Conservation (phyloP, 345 rosid genomes). For the Linum tenue region DNA sequence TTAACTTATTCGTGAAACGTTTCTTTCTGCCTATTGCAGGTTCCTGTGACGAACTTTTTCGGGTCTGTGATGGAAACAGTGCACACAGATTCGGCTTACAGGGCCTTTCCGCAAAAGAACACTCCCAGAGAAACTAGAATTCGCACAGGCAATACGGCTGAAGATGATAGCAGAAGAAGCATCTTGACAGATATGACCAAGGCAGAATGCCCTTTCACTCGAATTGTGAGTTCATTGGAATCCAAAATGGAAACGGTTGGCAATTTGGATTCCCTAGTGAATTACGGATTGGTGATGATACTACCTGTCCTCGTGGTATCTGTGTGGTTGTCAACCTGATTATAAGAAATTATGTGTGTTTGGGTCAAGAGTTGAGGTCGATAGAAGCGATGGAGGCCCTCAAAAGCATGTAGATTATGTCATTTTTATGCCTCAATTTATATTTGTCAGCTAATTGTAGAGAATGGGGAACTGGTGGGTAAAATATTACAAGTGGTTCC, state of each 20-base stretch:
- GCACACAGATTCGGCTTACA: constrained; percentile 70
- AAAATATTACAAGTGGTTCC: too few relatives aligned
- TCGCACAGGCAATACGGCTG: background rate
- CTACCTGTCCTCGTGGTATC: constrained; percentile 36
- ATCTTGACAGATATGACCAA: background rate
- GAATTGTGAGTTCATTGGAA: background rate
- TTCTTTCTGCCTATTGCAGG: constrained; percentile 38
- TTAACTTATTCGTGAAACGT: background rate
- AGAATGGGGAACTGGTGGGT: too few relatives aligned
- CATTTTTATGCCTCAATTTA: too few relatives aligned
- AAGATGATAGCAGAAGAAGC: background rate
- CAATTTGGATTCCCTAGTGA: constrained; percentile 46
- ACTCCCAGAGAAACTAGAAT: background rate
- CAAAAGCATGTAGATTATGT: too few relatives aligned
- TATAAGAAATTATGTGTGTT: too few relatives aligned
- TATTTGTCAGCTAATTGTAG: too few relatives aligned
- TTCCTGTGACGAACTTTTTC: constrained; percentile 89
- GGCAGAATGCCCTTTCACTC: background rate
- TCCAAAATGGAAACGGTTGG: constrained; percentile 13
- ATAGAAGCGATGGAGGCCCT: too few relatives aligned
- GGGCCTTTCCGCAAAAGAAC: constrained; percentile 11
- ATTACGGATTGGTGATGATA: constrained; percentile 52
- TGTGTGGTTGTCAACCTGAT: constrained; percentile 29
- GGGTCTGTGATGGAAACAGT: constrained; percentile 95
- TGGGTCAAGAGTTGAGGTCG: too few relatives aligned